Percentiles rank a stretch among this genome's conserved stretches.
phyloP scores from a whole-genome alignment of 2,329 filamentous ascomycete genomes.

The Tolypocladium cylindrosporum region DNA sequence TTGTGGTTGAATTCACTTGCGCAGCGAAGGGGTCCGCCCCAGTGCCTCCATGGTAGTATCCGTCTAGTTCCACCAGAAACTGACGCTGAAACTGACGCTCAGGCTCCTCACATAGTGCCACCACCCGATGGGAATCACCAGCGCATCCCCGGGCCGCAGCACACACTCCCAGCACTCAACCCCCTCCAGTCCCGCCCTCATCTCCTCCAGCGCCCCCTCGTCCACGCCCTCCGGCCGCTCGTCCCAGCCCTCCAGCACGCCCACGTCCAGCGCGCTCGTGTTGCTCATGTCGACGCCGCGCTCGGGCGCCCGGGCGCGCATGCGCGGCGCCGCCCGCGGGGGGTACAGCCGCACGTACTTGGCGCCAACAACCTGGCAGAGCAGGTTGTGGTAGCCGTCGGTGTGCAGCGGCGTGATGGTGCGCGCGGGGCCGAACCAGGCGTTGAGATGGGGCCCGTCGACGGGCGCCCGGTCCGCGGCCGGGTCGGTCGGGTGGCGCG shows the following conservation, averaged over 20 bases:
- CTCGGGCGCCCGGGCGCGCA: slow-evolving; percentile 55
- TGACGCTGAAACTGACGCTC: slow-evolving; percentile 84
- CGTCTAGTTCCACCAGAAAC: slow-evolving; percentile 82
- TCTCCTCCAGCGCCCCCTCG: slow-evolving; percentile 23
- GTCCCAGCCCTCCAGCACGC: slow-evolving; percentile 55
- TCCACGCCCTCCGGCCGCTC: slow-evolving; percentile 14
- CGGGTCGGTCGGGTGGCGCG: slow-evolving; percentile 35
- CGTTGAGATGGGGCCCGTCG: slow-evolving; percentile 64
- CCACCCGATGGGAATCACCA: slow-evolving; percentile 92
- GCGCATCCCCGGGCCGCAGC: slow-evolving; percentile 67
- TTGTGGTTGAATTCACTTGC: background rate
- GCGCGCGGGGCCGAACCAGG: slow-evolving; percentile 81
- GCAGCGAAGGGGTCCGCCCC: background rate
- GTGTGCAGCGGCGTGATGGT: slow-evolving; percentile 92
- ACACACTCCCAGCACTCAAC: slow-evolving; percentile 68
- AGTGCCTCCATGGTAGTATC: background rate
- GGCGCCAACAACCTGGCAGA: slow-evolving; percentile 77
- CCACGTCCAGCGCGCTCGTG: slow-evolving; percentile 72
- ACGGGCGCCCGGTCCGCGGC: slow-evolving; percentile 28
- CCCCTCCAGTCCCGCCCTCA: slow-evolving; percentile 39
- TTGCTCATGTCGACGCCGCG: slow-evolving; percentile 85
- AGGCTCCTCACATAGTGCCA: slow-evolving; percentile 94
- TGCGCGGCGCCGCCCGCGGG: slow-evolving; percentile 45
- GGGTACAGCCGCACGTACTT: slow-evolving; percentile 91
- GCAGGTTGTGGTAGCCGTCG: slow-evolving; percentile 87